phyloP scores from a whole-genome alignment of 2,329 filamentous ascomycete species.

The Sphaerulina populicola region DNA sequence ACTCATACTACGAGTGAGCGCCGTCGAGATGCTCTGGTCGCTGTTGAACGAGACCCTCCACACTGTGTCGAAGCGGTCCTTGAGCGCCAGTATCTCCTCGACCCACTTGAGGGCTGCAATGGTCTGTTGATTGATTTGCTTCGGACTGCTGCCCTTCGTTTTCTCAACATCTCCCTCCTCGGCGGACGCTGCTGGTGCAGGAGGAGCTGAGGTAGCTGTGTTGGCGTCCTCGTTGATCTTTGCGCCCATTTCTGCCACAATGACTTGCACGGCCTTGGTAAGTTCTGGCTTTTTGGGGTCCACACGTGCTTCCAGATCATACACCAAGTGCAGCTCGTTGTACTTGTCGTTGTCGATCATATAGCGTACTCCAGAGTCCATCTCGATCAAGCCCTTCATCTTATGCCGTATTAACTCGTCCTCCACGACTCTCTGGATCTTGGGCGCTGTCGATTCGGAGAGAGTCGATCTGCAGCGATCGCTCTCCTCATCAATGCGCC shows the following conservation, averaged over 20 bases:
- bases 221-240: constrained; percentile 67
- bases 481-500: constrained; percentile 68
- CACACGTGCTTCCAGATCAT: constrained; percentile 67
- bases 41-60: constrained; percentile 63
- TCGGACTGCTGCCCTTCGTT: constrained; percentile 42
- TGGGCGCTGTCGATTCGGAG: constrained; percentile 60
- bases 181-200: constrained; percentile 42
- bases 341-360: constrained; percentile 88
- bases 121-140: constrained; percentile 64
- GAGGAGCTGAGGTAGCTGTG: constrained; percentile 48
- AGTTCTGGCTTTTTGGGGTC: constrained; percentile 65
- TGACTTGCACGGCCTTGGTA: constrained; percentile 60
- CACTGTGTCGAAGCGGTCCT: constrained; percentile 80
- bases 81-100: constrained; percentile 75
- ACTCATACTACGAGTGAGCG: constrained; percentile 76
- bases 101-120: constrained; percentile 89
- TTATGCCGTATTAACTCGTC: constrained; percentile 68
- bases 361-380: constrained; percentile 76
- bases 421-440: constrained; percentile 70
- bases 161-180: constrained; percentile 44
- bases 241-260: constrained; percentile 69
- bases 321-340: constrained; percentile 71
- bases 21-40: constrained; percentile 70
- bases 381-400: constrained; percentile 69
- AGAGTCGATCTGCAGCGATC: constrained; percentile 77